phyloP scores from a whole-genome alignment of 352 stramenopile species.

The Phytophthora fragariaefolia region DNA sequence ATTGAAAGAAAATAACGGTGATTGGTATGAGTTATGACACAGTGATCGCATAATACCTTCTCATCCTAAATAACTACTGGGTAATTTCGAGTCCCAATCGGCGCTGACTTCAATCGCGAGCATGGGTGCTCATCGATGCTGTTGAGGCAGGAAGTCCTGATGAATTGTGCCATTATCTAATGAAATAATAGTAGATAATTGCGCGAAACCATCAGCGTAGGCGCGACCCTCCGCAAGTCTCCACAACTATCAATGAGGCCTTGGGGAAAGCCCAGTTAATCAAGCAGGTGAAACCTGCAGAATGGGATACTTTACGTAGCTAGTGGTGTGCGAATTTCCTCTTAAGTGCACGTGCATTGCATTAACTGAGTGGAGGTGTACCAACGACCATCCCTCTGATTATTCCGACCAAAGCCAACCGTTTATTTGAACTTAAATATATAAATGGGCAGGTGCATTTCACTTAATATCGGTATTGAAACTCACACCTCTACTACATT shows the following conservation, averaged over 20 bases:
- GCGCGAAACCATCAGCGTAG: background rate
- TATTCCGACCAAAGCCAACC: no score
- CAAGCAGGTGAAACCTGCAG: no score
- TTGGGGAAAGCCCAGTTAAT: no score
- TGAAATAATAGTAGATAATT: background rate
- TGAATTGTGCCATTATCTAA: conserved; percentile 1
- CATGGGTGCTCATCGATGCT: background rate
- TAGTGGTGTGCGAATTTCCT: no score
- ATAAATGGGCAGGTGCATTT: background rate
- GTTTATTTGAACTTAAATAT: no score
- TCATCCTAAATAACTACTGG: background rate
- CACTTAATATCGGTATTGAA: background rate
- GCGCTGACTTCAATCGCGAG: background rate
- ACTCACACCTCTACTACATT: background rate
- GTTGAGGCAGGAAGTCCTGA: background rate
- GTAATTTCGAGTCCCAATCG: background rate
- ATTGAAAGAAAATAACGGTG: background rate
- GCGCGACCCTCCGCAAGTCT: background rate
- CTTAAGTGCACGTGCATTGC: no score
- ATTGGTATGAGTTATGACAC: background rate
- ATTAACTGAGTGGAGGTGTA: no score
- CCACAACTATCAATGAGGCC: background rate
- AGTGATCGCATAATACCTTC: background rate
- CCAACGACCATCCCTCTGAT: no score
- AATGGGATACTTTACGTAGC: no score